These are phyloP conservation scores for Trichoderma koningii DNA, from an alignment of 2,329 filamentous ascomycete species.

Conservation along the genomic window DNA sequence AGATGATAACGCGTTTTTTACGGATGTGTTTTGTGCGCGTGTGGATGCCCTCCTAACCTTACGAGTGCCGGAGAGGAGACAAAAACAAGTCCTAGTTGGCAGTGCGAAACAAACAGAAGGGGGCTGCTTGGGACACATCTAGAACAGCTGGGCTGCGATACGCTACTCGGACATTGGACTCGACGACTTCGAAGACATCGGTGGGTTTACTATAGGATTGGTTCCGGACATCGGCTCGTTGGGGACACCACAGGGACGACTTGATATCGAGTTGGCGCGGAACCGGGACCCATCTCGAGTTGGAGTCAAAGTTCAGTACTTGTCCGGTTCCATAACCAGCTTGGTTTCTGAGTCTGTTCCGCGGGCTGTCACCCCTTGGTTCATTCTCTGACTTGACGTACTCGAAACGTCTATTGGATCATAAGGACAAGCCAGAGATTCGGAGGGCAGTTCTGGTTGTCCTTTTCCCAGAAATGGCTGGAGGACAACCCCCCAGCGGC, in stretches of 20 bases:
- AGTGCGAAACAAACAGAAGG: constrained; percentile 81
- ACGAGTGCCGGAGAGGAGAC: constrained; percentile 68
- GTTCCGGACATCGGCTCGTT: constrained; percentile 15
- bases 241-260: constrained; percentile 2
- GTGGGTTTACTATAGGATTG: constrained; percentile 16
- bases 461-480: constrained; percentile 54
- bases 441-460: constrained; percentile 51
- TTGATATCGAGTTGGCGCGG: constrained; percentile 33
- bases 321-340: constrained; percentile 59
- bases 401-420: constrained; percentile 28
- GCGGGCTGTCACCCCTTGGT: constrained; percentile 24
- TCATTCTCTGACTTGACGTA: neutral
- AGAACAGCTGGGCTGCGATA: constrained; percentile 27
- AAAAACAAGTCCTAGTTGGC: constrained; percentile 94
- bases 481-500: constrained; percentile 49
- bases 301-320: constrained; percentile 93
- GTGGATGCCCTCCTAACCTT: constrained; percentile 62
- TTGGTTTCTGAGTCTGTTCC: constrained; percentile 17
- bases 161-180: constrained; percentile 30
- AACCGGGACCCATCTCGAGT: constrained; percentile 82
- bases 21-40: constrained; percentile 92
- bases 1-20: constrained; percentile 82
- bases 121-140: constrained; percentile 38
- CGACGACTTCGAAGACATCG: constrained; percentile 32
- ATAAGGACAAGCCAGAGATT: constrained; percentile 43